A percentile compares a stretch with the other conserved stretches of the same genome.
These are phyloP conservation scores for Astragalus glycyphyllos DNA, from an alignment of 306 rosid species.

Conservation along the genomic window DNA sequence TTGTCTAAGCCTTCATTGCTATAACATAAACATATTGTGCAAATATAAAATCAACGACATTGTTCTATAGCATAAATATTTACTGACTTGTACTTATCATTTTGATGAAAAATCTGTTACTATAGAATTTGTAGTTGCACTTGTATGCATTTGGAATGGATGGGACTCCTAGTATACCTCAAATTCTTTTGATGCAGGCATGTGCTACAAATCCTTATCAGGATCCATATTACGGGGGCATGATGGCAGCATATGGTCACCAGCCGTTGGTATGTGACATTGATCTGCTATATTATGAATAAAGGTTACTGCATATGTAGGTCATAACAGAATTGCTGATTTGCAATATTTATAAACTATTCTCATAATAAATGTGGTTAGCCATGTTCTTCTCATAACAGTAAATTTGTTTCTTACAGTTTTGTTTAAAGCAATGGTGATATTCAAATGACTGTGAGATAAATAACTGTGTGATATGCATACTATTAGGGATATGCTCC, in stretches of 20 bases:
- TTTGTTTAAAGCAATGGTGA: slow-evolving; percentile 11
- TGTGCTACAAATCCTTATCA: slow-evolving; percentile 90
- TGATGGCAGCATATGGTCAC: slow-evolving; percentile 88
- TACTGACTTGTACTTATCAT: slow-evolving; percentile 33
- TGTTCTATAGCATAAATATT: slow-evolving; percentile 10
- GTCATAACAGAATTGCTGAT: slow-evolving; percentile 1
- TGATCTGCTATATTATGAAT: slow-evolving; percentile 1
- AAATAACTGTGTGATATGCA: slow-evolving; percentile 31
- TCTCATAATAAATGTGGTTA: slow-evolving; percentile 1
- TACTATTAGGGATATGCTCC: slow-evolving; percentile 82
- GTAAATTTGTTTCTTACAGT: neutral
- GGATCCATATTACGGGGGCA: slow-evolving; percentile 85
- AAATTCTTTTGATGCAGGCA: slow-evolving; percentile 68
- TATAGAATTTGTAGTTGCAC: slow-evolving; percentile 31
- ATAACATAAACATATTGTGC: slow-evolving; percentile 31
- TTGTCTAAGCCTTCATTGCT: slow-evolving; percentile 6
- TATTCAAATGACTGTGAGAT: slow-evolving; percentile 17
- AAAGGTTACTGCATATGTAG: slow-evolving; percentile 25
- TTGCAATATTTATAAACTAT: slow-evolving; percentile 22
- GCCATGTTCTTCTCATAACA: slow-evolving; percentile 15
- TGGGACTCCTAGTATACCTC: slow-evolving; percentile 44
- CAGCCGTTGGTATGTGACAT: slow-evolving; percentile 75
- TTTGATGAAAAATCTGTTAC: slow-evolving; percentile 38
- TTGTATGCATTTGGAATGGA: slow-evolving; percentile 42
- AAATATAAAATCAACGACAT: slow-evolving; percentile 21